Percentiles rank a stretch among this genome's conserved stretches.
These are phyloP conservation scores for Vicia villosa DNA, from an alignment of 306 rosid species.

Conservation along the genomic window DNA sequence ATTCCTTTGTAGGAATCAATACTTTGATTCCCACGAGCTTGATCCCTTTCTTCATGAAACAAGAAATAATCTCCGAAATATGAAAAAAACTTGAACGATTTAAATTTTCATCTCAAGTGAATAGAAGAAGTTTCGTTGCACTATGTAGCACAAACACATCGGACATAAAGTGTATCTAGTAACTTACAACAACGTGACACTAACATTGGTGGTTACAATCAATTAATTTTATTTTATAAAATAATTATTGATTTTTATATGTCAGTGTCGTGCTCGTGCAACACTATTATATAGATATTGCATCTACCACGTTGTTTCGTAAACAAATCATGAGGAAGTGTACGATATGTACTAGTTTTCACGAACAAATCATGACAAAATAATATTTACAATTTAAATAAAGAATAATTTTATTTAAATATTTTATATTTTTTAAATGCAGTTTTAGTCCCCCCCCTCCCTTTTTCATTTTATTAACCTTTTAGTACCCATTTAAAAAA, in stretches of 20 bases:
- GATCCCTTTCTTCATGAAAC: slow-evolving; percentile 85
- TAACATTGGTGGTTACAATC: not conserved
- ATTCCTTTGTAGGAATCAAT: slow-evolving; percentile 75
- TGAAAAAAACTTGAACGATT: slow-evolving; percentile 33
- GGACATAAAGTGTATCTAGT: not conserved
- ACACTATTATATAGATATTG: not conserved
- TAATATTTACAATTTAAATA: too few species aligned
- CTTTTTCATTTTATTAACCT: too few species aligned
- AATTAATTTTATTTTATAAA: not conserved
- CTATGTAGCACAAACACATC: not conserved
- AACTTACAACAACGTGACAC: not conserved
- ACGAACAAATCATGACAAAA: too few species aligned
- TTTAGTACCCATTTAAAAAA: too few species aligned
- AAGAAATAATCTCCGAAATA: slow-evolving; percentile 89
- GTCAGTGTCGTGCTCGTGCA: not conserved
- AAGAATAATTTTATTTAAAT: too few species aligned
- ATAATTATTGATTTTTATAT: not conserved
- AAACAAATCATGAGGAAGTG: slow-evolving; percentile 32
- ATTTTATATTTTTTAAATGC: too few species aligned
- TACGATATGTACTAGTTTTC: slow-evolving; percentile 24
- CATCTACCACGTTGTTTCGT: not conserved
- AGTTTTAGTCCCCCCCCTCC: too few species aligned
- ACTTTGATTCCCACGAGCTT: slow-evolving; percentile 92
- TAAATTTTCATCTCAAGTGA: not conserved
- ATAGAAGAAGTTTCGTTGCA: not conserved